Conservation (phyloP, 2,329 filamentous ascomycete species). For the Xylaria sp. region DNA sequence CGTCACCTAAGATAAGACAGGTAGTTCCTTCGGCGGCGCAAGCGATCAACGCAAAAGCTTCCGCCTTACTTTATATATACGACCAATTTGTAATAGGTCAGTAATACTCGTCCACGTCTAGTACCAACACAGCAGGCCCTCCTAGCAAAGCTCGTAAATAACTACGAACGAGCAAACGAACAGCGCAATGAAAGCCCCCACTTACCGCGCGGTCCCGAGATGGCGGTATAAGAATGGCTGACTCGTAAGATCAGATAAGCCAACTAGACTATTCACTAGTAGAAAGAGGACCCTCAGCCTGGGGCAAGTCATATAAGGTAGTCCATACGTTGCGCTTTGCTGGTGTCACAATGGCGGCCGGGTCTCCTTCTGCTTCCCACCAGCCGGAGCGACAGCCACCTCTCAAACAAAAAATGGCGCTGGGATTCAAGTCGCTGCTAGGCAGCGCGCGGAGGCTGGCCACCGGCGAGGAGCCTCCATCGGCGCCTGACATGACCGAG, state of each 20-base stretch:
- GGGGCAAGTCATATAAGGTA: not conserved
- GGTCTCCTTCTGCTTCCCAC: slow-evolving; percentile 20
- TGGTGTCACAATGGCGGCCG: slow-evolving; percentile 5
- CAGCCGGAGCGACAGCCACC: slow-evolving; percentile 35
- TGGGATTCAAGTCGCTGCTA: slow-evolving; percentile 56
- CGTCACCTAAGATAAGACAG: not conserved
- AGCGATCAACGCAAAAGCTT: not conserved
- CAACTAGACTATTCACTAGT: not conserved
- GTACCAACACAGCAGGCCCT: slow-evolving; percentile 4
- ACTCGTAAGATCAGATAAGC: slow-evolving; percentile 30
- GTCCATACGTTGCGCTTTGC: slow-evolving; percentile 15
- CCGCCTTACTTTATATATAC: not conserved
- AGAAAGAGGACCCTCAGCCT: slow-evolving; percentile 8
- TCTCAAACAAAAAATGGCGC: slow-evolving; percentile 52
- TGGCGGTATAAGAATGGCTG: slow-evolving; percentile 24
- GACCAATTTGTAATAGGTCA: slow-evolving; percentile 32
- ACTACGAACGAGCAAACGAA: not conserved
- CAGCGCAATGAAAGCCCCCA: slow-evolving; percentile 25
- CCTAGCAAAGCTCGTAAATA: not conserved
- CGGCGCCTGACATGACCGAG: slow-evolving; percentile 49
- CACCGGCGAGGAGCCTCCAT: slow-evolving; percentile 42
- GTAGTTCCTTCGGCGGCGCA: not conserved
- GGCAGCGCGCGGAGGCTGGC: slow-evolving; percentile 53
- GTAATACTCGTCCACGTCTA: slow-evolving; percentile 19
- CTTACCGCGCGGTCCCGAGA: slow-evolving; percentile 30